Percentiles rank a stretch among this genome's conserved stretches.
phyloP scores from a whole-genome alignment of 352 stramenopile species.

The Globisporangium polare region DNA sequence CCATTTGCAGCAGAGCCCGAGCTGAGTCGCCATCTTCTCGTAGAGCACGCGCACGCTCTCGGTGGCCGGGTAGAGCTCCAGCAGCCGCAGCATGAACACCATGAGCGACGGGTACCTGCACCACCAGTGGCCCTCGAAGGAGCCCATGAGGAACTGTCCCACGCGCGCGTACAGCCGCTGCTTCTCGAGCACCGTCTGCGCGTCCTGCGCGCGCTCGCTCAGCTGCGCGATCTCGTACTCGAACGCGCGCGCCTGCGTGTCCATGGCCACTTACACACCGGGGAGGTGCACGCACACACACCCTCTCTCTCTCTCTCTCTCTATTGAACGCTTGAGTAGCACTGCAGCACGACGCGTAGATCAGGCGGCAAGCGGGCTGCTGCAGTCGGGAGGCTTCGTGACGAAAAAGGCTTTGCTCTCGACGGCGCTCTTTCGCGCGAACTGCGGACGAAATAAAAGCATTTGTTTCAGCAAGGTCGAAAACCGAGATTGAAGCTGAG shows the following conservation, averaged over 20 bases:
- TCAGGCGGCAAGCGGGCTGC: background rate
- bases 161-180: slow-evolving; percentile 74
- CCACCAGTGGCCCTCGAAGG: slow-evolving; percentile 76
- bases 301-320: no score
- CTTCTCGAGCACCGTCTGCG: slow-evolving; percentile 42
- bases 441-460: background rate
- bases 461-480: no score
- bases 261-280: slow-evolving; percentile 9
- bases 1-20: slow-evolving; percentile 64
- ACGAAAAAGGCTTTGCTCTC: background rate
- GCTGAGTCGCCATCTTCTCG: slow-evolving; percentile 63
- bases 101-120: slow-evolving; percentile 76
- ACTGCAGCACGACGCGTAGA: background rate
- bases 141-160: slow-evolving; percentile 72
- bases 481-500: no score
- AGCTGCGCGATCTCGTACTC: slow-evolving; percentile 43
- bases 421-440: background rate
- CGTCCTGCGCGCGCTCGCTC: slow-evolving; percentile 22
- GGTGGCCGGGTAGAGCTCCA: slow-evolving; percentile 68
- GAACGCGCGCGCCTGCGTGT: slow-evolving; percentile 26
- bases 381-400: background rate
- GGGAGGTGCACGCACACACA: background rate
- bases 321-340: background rate
- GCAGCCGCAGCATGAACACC: slow-evolving; percentile 84
- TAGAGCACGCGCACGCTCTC: slow-evolving; percentile 77